phyloP scores from a whole-genome alignment of 768 basidiomycete species.

The Trametes cubensis region DNA sequence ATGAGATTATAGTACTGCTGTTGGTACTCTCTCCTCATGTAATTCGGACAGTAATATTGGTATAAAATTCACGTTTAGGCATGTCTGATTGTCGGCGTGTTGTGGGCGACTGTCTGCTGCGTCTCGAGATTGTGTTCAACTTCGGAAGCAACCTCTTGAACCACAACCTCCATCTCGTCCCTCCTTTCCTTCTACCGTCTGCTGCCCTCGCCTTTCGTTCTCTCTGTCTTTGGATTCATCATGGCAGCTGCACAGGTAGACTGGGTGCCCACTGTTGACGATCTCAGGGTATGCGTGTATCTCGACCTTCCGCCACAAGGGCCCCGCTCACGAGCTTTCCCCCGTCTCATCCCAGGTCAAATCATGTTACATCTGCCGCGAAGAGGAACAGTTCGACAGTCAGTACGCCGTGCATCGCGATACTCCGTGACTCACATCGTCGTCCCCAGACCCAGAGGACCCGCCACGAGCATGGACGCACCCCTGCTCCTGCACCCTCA shows the following conservation, averaged over 20 bases:
- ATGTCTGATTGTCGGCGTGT: neutral
- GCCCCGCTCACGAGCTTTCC: neutral
- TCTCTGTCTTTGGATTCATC: no score
- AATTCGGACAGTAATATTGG: slow-evolving; percentile 8
- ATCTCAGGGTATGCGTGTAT: slow-evolving; percentile 33
- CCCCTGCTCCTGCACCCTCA: slow-evolving; percentile 77
- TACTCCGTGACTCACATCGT: neutral
- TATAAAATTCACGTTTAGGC: neutral
- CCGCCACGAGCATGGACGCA: slow-evolving; percentile 71
- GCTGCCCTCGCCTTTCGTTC: neutral
- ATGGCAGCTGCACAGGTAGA: slow-evolving; percentile 6
- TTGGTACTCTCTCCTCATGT: slow-evolving; percentile 9
- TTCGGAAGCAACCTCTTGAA: neutral
- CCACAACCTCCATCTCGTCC: neutral
- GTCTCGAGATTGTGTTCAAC: neutral
- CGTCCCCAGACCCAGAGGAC: slow-evolving; percentile 43
- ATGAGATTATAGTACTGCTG: slow-evolving; percentile 8
- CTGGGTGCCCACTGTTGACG: slow-evolving; percentile 36
- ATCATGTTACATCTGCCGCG: slow-evolving; percentile 79
- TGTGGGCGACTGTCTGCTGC: neutral
- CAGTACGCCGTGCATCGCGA: slow-evolving; percentile 2
- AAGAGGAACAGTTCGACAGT: slow-evolving; percentile 63
- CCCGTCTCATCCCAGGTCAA: slow-evolving; percentile 51
- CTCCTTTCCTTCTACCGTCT: neutral
- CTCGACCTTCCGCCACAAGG: neutral